Base-by-base conservation (phyloP, 768 basidiomycete species). In the Panaeolus papilionaceus region DNA sequence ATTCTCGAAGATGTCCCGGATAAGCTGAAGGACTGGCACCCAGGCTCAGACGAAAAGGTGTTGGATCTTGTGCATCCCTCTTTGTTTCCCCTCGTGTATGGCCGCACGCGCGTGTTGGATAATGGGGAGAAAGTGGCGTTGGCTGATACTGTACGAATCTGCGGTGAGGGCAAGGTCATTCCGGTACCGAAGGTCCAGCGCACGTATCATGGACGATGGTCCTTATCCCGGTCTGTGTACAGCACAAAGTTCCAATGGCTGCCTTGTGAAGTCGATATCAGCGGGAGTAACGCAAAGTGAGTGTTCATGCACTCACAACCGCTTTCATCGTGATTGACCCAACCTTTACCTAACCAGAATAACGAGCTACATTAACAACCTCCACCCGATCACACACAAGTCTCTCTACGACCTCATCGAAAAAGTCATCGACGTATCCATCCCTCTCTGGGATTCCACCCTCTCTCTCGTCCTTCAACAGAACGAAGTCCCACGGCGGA, bases 21-120 rank as follows among this genome's bases (percentile, higher is more conserved):
- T 3, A 70, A 73, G 0, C 38, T 75, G 65, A 76, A 78, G 33
- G 83, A 85, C 69, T 85, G 83, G 83, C 83, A 83, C 69, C 83
- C 83, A 8, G 76, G 78, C 1, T 80, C 81, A 0, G 73, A 83
- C 65, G 71, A 73, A 5, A 78, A 78, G 58, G 83, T 84, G 0
- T 78, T 85, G 16, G 82, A 84, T 67, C 75, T 84, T 40, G 79
- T 83, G 0, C 82, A 84, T 64, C 83, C 83, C 61, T 79, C 83
- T 5, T 76, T 84, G 3, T 83, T 76, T 69, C 76, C 75, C 28
- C 61, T 83, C 0, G 72, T 79, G 6, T 81, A 81, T 65, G 79
- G 75, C 18, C 70, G 69, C 12, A 78, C 76, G 3, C 64, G 64
- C 16, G 68, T 73, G 12, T 54, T 75, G 38, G 26, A 38, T 16